Conservation (phyloP, 2,329 filamentous ascomycete species). For the Pseudogymnoascus sp. region DNA sequence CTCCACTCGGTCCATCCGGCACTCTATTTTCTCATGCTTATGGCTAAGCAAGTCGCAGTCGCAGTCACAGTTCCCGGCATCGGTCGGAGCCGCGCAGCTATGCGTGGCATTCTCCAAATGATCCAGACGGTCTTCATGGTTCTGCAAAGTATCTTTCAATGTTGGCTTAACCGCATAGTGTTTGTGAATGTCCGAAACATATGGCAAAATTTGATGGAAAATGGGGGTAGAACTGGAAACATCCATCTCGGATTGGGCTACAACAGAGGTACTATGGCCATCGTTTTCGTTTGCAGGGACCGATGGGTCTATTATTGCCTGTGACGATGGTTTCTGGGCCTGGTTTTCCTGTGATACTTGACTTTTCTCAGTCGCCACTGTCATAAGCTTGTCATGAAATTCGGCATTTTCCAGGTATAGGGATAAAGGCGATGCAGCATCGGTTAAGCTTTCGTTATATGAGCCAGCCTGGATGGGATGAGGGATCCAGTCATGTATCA, state of each 20-base stretch:
- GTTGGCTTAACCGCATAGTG: conserved; percentile 9
- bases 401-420: not conserved
- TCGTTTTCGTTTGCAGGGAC: not conserved
- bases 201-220: conserved; percentile 9
- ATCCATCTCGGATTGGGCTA: not conserved
- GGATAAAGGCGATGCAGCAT: not conserved
- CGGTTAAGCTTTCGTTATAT: conserved; percentile 9
- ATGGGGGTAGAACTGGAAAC: not conserved
- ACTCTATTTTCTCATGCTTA: conserved; percentile 1
- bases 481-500: conserved; percentile 7
- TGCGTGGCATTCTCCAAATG: conserved; percentile 58
- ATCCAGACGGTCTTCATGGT: conserved; percentile 58
- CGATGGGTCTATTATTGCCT: not conserved
- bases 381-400: not conserved
- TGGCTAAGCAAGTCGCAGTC: conserved; percentile 6
- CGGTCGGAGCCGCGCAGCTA: conserved; percentile 37
- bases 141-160: conserved; percentile 36
- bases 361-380: not conserved
- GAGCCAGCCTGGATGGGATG: conserved; percentile 14
- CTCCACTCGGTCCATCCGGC: conserved; percentile 48
- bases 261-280: not conserved
- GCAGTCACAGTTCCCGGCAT: not conserved
- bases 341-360: not conserved
- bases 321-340: not conserved
- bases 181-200: conserved; percentile 9